These are phyloP conservation scores for Fusarium piperis DNA, from an alignment of 2,329 filamentous ascomycete genomes.

Conservation along the genomic window DNA sequence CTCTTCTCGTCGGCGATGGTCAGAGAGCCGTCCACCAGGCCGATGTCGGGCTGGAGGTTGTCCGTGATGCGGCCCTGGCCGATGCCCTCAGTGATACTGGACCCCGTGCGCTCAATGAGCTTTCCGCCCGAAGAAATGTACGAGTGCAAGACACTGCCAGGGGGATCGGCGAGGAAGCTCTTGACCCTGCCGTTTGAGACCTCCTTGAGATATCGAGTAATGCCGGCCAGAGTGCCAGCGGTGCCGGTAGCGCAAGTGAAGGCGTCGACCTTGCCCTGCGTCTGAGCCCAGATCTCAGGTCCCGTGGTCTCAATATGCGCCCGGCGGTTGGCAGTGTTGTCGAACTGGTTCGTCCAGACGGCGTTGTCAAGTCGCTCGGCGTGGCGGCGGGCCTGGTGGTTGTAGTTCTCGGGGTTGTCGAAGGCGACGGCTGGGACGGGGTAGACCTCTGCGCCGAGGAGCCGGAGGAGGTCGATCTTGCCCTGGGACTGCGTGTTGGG, in stretches of 20 bases:
- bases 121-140: conserved; percentile 89
- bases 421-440: conserved; percentile 96
- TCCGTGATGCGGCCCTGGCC: conserved; percentile 97
- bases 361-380: conserved; percentile 88
- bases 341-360: conserved; percentile 99
- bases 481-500: conserved; percentile 98
- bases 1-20: conserved; percentile 91
- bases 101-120: conserved; percentile 81
- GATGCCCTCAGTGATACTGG: conserved; percentile 97
- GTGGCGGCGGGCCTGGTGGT: conserved; percentile 91
- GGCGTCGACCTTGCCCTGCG: conserved; percentile 83
- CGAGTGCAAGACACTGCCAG: conserved; percentile 90
- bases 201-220: conserved; percentile 89
- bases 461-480: conserved; percentile 91
- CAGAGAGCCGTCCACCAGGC: conserved; percentile 83
- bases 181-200: conserved; percentile 81
- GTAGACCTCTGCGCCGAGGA: conserved; percentile 94
- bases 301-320: conserved; percentile 98
- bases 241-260: conserved; percentile 97
- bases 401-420: conserved; percentile 96
- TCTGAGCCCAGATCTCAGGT: conserved; percentile 97
- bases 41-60: conserved; percentile 87
- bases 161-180: conserved; percentile 91
- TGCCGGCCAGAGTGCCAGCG: conserved; percentile 88
- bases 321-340: conserved; percentile 92